phyloP scores from a whole-genome alignment of 345 rosid species.

The Punica granatum region DNA sequence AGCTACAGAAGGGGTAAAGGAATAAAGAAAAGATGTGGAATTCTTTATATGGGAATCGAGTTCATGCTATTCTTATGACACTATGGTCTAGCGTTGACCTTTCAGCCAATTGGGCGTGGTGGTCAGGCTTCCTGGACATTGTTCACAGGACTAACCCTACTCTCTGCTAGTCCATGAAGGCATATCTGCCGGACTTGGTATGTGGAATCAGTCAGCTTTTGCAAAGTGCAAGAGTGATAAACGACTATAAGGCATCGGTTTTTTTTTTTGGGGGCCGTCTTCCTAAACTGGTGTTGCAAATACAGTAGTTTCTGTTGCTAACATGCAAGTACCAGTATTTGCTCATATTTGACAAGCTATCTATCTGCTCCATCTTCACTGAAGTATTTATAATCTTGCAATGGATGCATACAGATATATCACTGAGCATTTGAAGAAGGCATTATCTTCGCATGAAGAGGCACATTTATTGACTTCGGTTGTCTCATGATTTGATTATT shows the following conservation, averaged over 20 bases:
- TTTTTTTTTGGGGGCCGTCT: neutral
- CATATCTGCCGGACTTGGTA: neutral
- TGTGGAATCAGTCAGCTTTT: neutral
- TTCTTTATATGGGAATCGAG: neutral
- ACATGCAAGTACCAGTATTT: neutral
- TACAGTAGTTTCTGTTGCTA: neutral
- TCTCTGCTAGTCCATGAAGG: neutral
- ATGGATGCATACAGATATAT: too few species aligned
- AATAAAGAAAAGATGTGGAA: neutral
- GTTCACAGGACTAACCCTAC: neutral
- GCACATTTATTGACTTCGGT: neutral
- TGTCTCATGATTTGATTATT: slow-evolving; percentile 1
- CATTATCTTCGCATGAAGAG: neutral
- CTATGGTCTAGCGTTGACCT: neutral
- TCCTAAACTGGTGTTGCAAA: neutral
- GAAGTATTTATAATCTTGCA: neutral
- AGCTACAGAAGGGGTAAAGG: neutral
- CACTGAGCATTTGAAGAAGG: too few species aligned
- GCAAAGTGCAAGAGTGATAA: neutral
- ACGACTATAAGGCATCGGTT: neutral
- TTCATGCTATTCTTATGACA: neutral
- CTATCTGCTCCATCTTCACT: neutral
- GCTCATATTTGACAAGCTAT: neutral
- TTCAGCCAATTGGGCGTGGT: neutral
- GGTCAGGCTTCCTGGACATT: neutral